These are phyloP conservation scores for Geotrichum klebahnii DNA, from an alignment of 1,139 yeast genomes.

Conservation along the genomic window DNA sequence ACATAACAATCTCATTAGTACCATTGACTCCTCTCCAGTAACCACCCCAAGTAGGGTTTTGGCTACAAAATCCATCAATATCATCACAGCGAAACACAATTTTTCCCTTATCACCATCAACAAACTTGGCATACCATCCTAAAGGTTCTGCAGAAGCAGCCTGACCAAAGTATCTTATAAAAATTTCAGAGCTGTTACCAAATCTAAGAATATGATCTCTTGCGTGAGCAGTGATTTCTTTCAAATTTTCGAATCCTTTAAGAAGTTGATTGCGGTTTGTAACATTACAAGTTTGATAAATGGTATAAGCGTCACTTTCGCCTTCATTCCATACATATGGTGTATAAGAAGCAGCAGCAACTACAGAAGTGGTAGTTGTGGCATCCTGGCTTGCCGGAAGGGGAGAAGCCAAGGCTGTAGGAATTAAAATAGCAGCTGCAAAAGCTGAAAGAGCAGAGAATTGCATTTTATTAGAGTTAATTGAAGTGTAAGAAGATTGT, in stretches of 20 bases:
- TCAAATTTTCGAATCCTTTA: slow-evolving; percentile 1
- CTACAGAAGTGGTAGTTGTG: neutral
- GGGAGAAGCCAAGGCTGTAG: no score
- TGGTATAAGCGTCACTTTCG: neutral
- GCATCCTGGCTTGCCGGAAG: no score
- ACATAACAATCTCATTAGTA: slow-evolving; percentile 39
- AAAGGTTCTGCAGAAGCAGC: slow-evolving; percentile 37
- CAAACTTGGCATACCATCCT: slow-evolving; percentile 38
- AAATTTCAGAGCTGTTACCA: slow-evolving; percentile 34
- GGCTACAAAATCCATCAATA: slow-evolving; percentile 40
- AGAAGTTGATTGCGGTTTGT: slow-evolving; percentile 7
- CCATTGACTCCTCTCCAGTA: slow-evolving; percentile 42
- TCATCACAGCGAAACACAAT: slow-evolving; percentile 41
- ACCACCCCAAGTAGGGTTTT: slow-evolving; percentile 40
- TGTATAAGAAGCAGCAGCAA: neutral
- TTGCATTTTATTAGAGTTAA: no score
- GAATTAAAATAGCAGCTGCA: no score
- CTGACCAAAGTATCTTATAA: slow-evolving; percentile 37
- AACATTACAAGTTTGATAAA: slow-evolving; percentile 9
- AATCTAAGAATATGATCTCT: slow-evolving; percentile 34
- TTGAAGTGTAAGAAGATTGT: no score
- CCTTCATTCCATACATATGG: slow-evolving; percentile 8
- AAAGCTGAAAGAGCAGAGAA: no score
- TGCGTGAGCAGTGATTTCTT: slow-evolving; percentile 31
- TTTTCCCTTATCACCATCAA: slow-evolving; percentile 37